These are phyloP conservation scores for Boletus sensibilis DNA, from an alignment of 768 basidiomycete genomes.

Conservation along the genomic window DNA sequence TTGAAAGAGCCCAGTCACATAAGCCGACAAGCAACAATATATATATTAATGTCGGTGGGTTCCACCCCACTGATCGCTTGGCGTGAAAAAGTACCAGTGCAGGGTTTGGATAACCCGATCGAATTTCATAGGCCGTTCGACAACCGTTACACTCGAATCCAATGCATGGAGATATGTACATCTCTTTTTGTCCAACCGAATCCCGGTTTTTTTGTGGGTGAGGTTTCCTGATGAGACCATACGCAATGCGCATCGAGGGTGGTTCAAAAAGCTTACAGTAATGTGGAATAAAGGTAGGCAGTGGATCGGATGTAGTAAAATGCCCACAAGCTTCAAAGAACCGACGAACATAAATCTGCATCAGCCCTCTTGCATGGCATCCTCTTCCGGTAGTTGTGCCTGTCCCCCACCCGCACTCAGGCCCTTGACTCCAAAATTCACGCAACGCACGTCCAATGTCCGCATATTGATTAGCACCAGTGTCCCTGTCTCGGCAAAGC, in stretches of 20 bases:
- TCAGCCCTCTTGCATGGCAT: slow-evolving; percentile 29
- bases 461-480: slow-evolving; percentile 79
- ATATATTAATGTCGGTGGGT: no score
- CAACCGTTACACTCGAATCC: no score
- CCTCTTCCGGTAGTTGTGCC: slow-evolving; percentile 3
- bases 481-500: slow-evolving; percentile 73
- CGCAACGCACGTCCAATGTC: slow-evolving; percentile 66
- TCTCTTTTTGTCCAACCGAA: no score
- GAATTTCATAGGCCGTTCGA: no score
- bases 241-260: neutral
- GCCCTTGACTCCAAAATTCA: slow-evolving; percentile 52
- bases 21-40: no score
- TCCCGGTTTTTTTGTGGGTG: neutral
- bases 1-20: no score
- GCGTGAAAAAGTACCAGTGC: no score
- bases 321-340: neutral
- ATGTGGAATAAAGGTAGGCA: neutral
- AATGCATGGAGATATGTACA: no score
- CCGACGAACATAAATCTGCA: neutral
- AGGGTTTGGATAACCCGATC: no score
- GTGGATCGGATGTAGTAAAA: neutral
- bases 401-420: slow-evolving; percentile 26
- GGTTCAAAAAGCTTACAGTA: neutral
- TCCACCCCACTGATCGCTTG: no score
- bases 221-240: neutral